A percentile compares a stretch with the other conserved stretches of the same genome.
Evolutionary conservation across 768 basidiomycete species (phyloP).

Genomic region (Auriscalpium microsporum): DNA sequence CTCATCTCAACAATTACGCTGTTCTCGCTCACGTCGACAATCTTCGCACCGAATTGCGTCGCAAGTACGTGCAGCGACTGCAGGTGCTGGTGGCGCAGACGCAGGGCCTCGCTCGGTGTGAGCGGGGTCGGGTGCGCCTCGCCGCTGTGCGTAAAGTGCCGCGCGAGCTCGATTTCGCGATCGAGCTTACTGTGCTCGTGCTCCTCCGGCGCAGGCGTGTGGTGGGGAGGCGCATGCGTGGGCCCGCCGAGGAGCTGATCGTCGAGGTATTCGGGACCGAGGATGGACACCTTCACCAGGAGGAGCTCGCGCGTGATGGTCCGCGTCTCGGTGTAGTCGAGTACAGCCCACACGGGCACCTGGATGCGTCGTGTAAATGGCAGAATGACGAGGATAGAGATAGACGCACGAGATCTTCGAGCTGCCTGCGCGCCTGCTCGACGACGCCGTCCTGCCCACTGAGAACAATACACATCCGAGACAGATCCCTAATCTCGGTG

Average conservation of each 20-base stretch:
- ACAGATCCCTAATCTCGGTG: conserved; percentile 94
- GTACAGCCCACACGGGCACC: conserved; percentile 99
- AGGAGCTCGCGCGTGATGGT: conserved; percentile 90
- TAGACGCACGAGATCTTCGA: conserved; percentile 84
- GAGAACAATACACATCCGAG: conserved; percentile 96
- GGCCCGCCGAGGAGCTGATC: conserved; percentile 84
- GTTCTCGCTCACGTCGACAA: conserved; percentile 93
- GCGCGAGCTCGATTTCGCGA: conserved; percentile 64
- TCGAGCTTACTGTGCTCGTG: conserved; percentile 44
- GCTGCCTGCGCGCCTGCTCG: conserved; percentile 91
- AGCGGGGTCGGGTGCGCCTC: conserved; percentile 28
- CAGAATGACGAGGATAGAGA: background rate
- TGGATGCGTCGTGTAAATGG: conserved; percentile 22
- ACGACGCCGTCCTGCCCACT: conserved; percentile 96
- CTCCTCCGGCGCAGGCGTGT: conserved; percentile 14
- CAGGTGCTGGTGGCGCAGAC: conserved; percentile 82
- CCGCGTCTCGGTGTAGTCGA: conserved; percentile 92
- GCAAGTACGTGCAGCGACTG: conserved; percentile 81
- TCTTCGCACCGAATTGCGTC: conserved; percentile 81
- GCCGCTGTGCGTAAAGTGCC: conserved; percentile 64
- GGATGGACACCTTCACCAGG: conserved; percentile 92
- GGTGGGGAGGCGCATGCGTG: conserved; percentile 62
- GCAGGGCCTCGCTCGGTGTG: conserved; percentile 71
- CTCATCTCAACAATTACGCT: conserved; percentile 92
- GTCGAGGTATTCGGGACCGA: conserved; percentile 94